These are phyloP conservation scores for Pneumocystis oryctolagi DNA, from an alignment of 1,139 yeast genomes.

Conservation along the genomic window DNA sequence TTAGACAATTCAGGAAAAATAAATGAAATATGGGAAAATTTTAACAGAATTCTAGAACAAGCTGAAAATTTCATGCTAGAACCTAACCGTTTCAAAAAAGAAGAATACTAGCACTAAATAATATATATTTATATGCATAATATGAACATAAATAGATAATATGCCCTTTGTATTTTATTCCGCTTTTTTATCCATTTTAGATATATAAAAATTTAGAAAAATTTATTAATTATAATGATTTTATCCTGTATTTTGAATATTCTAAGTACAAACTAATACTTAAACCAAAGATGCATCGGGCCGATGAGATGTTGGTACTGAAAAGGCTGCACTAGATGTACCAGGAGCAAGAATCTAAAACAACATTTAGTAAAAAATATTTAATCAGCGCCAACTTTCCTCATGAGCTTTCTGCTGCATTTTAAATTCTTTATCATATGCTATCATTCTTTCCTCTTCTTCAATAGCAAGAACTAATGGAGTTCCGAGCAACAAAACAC, in stretches of 20 bases:
- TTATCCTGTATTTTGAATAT: background rate
- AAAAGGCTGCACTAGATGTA: background rate
- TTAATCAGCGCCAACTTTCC: background rate
- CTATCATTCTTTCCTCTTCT: slow-evolving; percentile 84
- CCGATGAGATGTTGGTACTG: background rate
- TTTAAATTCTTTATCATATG: slow-evolving; percentile 31
- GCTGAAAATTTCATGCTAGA: background rate
- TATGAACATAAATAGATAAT: background rate
- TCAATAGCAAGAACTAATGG: slow-evolving; percentile 47
- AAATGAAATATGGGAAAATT: background rate
- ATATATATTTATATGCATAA: background rate
- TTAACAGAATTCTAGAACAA: background rate
- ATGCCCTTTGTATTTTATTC: background rate
- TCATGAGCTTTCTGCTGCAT: slow-evolving; percentile 1
- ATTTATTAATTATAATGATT: background rate
- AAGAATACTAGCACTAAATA: background rate
- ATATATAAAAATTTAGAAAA: background rate
- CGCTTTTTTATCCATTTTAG: background rate
- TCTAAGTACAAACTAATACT: background rate
- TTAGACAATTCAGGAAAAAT: background rate
- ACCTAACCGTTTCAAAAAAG: background rate
- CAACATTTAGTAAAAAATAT: background rate
- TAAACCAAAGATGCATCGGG: background rate
- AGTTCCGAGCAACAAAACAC: slow-evolving; percentile 63
- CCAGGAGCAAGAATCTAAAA: background rate